These are phyloP conservation scores for Raffaelea arxii DNA, from an alignment of 2,329 filamentous ascomycete genomes.

Conservation along the genomic window DNA sequence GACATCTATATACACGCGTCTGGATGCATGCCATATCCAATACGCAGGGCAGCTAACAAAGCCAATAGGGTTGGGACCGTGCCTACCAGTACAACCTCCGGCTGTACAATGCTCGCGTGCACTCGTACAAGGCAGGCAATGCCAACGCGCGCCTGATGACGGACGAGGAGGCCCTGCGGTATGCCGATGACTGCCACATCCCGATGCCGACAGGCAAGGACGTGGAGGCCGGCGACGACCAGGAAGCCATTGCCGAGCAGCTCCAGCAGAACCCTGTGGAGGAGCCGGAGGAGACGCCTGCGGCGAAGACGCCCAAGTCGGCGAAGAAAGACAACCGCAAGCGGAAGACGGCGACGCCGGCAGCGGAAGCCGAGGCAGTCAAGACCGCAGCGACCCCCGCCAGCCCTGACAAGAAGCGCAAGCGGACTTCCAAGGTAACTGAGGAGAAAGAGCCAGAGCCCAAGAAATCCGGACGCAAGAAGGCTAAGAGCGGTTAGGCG, in stretches of 20 bases:
- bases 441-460: slow-evolving; percentile 45
- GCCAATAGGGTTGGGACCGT: slow-evolving; percentile 48
- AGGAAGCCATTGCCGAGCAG: slow-evolving; percentile 50
- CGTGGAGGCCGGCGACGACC: slow-evolving; percentile 36
- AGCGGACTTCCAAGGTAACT: slow-evolving; percentile 46
- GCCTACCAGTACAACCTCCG: slow-evolving; percentile 59
- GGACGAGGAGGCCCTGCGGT: slow-evolving; percentile 49
- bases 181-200: slow-evolving; percentile 49
- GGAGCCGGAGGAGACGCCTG: slow-evolving; percentile 32
- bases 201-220: slow-evolving; percentile 40
- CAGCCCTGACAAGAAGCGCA: slow-evolving; percentile 55
- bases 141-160: slow-evolving; percentile 48
- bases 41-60: too few species aligned
- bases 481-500: slow-evolving; percentile 34
- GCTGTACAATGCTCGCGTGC: slow-evolving; percentile 54
- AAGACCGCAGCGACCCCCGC: slow-evolving; percentile 30
- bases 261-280: slow-evolving; percentile 41
- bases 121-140: slow-evolving; percentile 55
- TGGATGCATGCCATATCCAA: too few species aligned
- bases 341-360: slow-evolving; percentile 44
- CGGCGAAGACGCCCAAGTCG: slow-evolving; percentile 51
- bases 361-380: slow-evolving; percentile 29
- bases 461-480: slow-evolving; percentile 52
- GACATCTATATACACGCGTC: too few species aligned
- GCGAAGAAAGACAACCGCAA: slow-evolving; percentile 36